Evolutionary conservation across 2,329 filamentous ascomycete genomes (phyloP).

Genomic region (Tolypocladium cylindrosporum): DNA sequence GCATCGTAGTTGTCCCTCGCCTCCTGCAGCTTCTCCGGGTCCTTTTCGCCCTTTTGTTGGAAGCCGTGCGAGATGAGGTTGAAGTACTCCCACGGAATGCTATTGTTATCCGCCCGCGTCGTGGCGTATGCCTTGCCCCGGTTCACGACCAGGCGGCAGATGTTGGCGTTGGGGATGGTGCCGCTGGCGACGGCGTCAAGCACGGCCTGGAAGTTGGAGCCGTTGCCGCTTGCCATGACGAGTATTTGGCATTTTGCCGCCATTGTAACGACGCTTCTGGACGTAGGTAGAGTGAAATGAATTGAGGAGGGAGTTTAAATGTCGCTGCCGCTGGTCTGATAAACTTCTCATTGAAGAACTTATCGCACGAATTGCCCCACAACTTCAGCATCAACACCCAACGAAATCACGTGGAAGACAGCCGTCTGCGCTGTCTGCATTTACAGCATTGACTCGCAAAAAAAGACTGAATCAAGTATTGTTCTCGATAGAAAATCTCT

Average conservation of each 20-base stretch:
- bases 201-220: conserved; percentile 72
- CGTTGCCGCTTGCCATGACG: conserved; percentile 63
- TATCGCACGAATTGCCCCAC: background rate
- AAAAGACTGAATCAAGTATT: background rate
- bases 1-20: conserved; percentile 64
- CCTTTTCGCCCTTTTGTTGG: conserved; percentile 43
- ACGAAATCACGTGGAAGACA: background rate
- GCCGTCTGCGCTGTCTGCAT: background rate
- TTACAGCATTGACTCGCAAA: background rate
- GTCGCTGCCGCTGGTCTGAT: background rate
- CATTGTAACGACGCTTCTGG: background rate
- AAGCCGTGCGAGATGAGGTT: conserved; percentile 69
- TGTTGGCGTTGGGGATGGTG: conserved; percentile 28
- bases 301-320: background rate
- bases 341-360: background rate
- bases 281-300: background rate
- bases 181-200: conserved; percentile 34
- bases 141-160: conserved; percentile 40
- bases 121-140: conserved; percentile 35
- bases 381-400: background rate
- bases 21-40: conserved; percentile 41
- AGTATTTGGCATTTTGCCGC: conserved; percentile 39
- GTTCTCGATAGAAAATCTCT: background rate
- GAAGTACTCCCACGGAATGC: conserved; percentile 65
- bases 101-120: conserved; percentile 20